Conservation (phyloP, 352 stramenopile species). For the Globisporangium irregulare region DNA sequence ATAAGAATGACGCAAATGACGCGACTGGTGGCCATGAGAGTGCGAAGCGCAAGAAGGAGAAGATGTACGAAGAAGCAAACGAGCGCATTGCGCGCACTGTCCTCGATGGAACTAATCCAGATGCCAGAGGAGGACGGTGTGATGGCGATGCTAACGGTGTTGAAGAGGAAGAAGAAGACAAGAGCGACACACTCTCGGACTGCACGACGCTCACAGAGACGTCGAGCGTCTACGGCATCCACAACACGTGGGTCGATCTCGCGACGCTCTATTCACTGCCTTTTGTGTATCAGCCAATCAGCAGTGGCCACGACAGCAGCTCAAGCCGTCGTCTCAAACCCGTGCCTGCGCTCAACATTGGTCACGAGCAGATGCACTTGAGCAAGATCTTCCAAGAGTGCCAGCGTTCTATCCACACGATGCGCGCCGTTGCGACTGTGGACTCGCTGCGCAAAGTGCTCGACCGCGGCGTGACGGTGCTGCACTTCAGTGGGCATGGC, state of each 20-base stretch:
- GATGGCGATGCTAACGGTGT: not conserved
- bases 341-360: slow-evolving; percentile 65
- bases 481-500: slow-evolving; percentile 80
- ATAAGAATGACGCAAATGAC: not conserved
- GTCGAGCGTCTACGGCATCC: slow-evolving; percentile 70
- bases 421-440: slow-evolving; percentile 65
- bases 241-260: slow-evolving; percentile 81
- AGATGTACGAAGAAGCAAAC: slow-evolving; percentile 52
- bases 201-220: slow-evolving; percentile 68
- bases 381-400: slow-evolving; percentile 76
- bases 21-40: slow-evolving; percentile 6
- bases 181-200: slow-evolving; percentile 76
- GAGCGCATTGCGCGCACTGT: slow-evolving; percentile 58
- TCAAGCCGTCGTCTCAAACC: slow-evolving; percentile 43
- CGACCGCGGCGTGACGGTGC: slow-evolving; percentile 68
- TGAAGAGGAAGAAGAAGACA: slow-evolving; percentile 47
- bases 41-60: slow-evolving; percentile 22
- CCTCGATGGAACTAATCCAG: slow-evolving; percentile 31
- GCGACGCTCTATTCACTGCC: slow-evolving; percentile 71
- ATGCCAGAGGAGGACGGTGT: slow-evolving; percentile 9
- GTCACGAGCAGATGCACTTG: slow-evolving; percentile 59
- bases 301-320: slow-evolving; percentile 6
- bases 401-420: slow-evolving; percentile 73
- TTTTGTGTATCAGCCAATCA: slow-evolving; percentile 52
- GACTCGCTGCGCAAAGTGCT: slow-evolving; percentile 73